Conservation (phyloP, 2,329 filamentous ascomycete species). For the Trichoderma aggressivum region DNA sequence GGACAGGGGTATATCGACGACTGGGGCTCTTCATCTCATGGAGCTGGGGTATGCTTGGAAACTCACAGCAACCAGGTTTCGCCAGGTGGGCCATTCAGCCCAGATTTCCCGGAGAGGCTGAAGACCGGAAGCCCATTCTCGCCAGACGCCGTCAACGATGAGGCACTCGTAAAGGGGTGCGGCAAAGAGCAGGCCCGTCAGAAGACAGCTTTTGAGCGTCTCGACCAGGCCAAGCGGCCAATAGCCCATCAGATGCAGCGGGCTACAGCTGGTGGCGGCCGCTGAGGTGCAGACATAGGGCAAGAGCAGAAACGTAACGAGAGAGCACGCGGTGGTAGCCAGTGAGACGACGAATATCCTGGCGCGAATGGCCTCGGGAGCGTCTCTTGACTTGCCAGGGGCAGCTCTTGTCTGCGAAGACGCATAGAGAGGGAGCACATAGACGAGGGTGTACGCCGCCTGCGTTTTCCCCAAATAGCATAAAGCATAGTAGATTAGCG, state of each 20-base stretch:
- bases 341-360: constrained; percentile 76
- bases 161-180: constrained; percentile 81
- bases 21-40: background rate
- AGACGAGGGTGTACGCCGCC: constrained; percentile 81
- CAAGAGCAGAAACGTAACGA: constrained; percentile 65
- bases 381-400: constrained; percentile 74
- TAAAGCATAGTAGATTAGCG: constrained; percentile 6
- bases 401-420: constrained; percentile 77
- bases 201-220: constrained; percentile 58
- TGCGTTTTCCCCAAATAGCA: constrained; percentile 1
- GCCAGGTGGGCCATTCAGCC: constrained; percentile 74
- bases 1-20: background rate
- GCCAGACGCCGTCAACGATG: constrained; percentile 69
- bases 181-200: constrained; percentile 76
- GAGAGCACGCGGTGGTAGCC: constrained; percentile 67
- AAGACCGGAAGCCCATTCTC: constrained; percentile 54
- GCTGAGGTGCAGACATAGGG: background rate
- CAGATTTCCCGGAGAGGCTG: constrained; percentile 57
- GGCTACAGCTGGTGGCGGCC: constrained; percentile 40
- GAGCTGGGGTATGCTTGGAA: background rate
- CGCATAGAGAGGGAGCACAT: constrained; percentile 88
- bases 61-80: constrained; percentile 81
- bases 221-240: constrained; percentile 72
- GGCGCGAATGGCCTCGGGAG: constrained; percentile 82
- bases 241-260: constrained; percentile 70